Conservation (phyloP, 169 alveolate genomes). For the Plasmodium relictum region DNA sequence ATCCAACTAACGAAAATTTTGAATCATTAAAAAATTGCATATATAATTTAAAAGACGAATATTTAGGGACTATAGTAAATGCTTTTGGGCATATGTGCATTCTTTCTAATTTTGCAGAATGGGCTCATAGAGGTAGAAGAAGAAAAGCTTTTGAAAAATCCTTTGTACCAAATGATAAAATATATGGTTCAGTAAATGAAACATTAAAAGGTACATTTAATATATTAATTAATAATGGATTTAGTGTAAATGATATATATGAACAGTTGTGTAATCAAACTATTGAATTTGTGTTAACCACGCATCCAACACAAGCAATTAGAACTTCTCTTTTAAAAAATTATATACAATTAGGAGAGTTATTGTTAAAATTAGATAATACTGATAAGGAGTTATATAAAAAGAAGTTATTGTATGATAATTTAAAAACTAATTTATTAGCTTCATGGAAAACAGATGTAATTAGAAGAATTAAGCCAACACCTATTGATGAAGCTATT, state of each 20-base stretch:
- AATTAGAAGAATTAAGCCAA: conserved; percentile 86
- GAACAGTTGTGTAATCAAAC: conserved; percentile 79
- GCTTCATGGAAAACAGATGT: conserved; percentile 87
- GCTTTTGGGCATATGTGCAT: conserved; percentile 83
- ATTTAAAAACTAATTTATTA: conserved; percentile 80
- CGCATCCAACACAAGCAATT: conserved; percentile 89
- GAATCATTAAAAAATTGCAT: conserved; percentile 23
- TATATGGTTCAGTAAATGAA: conserved; percentile 58
- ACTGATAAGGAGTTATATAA: conserved; percentile 81
- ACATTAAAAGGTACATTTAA: conserved; percentile 77
- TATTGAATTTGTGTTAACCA: conserved; percentile 86
- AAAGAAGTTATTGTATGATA: conserved; percentile 78
- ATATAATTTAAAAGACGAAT: conserved; percentile 39
- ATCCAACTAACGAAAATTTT: conserved; percentile 69
- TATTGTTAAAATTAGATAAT: conserved; percentile 81
- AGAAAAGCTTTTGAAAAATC: conserved; percentile 79
- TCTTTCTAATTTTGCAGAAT: conserved; percentile 82
- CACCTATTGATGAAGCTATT: conserved; percentile 86
- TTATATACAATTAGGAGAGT: conserved; percentile 82
- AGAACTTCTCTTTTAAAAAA: conserved; percentile 83
- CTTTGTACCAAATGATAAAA: conserved; percentile 71
- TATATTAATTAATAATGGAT: conserved; percentile 73
- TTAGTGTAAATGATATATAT: conserved; percentile 78
- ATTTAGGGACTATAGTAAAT: conserved; percentile 79
- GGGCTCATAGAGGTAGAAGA: conserved; percentile 86